These are phyloP conservation scores for Protea cynaroides DNA, from an alignment of 164 flowering plant species.

Conservation along the genomic window DNA sequence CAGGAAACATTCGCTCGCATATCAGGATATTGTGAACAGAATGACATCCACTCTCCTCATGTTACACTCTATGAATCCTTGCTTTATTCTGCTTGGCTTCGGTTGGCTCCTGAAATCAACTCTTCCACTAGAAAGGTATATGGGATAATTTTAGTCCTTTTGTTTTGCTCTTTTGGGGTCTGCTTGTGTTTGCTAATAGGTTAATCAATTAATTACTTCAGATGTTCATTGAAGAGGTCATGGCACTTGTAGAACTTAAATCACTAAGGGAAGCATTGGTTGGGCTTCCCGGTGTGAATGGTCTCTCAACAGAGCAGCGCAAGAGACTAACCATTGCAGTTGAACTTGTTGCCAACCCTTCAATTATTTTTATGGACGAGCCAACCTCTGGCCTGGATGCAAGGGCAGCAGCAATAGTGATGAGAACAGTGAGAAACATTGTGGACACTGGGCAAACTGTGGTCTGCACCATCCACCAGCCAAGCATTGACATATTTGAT, in stretches of 20 bases:
- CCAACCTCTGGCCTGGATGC: too few species aligned
- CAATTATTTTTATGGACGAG: too few species aligned
- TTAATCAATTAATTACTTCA: not conserved
- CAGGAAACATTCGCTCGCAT: too few species aligned
- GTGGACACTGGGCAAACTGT: too few species aligned
- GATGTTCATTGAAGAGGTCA: constrained; percentile 10
- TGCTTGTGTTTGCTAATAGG: too few species aligned
- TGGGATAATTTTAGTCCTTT: not conserved
- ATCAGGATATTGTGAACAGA: constrained; percentile 40
- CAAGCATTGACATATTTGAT: not conserved
- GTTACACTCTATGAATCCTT: constrained; percentile 36
- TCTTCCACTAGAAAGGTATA: constrained; percentile 18
- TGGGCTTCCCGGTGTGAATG: too few species aligned
- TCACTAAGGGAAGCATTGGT: constrained; percentile 5
- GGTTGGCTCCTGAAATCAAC: constrained; percentile 20
- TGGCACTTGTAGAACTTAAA: constrained; percentile 19
- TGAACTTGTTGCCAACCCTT: too few species aligned
- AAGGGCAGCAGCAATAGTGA: too few species aligned
- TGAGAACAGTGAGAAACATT: too few species aligned
- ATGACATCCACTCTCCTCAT: constrained; percentile 38
- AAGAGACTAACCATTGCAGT: too few species aligned
- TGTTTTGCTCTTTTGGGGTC: not conserved
- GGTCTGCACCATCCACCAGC: too few species aligned
- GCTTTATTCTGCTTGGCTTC: constrained; percentile 31
- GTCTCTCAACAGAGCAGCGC: too few species aligned